A percentile compares a stretch with the other conserved stretches of the same genome.
Conservation (phyloP, 2,329 filamentous ascomycete genomes). For the Juglanconis oblonga region DNA sequence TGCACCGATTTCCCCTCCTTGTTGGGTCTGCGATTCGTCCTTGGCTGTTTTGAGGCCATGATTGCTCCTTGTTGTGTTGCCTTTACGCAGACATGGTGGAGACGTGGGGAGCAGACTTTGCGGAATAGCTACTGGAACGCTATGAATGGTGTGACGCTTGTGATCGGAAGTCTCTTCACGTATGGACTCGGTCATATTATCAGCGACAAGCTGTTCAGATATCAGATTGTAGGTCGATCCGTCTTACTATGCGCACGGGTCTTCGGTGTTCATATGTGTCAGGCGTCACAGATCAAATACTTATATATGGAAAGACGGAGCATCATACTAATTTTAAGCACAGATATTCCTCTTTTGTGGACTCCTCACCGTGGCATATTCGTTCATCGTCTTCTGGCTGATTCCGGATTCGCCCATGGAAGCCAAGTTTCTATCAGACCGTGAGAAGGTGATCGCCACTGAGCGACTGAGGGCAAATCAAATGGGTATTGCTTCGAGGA, state of each 20-base stretch:
- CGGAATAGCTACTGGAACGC: slow-evolving; percentile 50
- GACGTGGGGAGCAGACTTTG: slow-evolving; percentile 48
- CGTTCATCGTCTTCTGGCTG: slow-evolving; percentile 48
- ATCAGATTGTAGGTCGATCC: slow-evolving; percentile 38
- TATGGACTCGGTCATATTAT: slow-evolving; percentile 49
- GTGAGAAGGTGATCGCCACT: slow-evolving; percentile 57
- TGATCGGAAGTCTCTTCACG: slow-evolving; percentile 53
- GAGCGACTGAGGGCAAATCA: slow-evolving; percentile 54
- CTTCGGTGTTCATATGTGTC: not conserved
- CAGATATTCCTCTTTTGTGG: slow-evolving; percentile 47
- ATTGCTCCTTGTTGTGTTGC: slow-evolving; percentile 50
- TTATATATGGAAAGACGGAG: not conserved
- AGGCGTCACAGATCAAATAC: not conserved
- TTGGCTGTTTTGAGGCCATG: slow-evolving; percentile 46
- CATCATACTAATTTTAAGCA: slow-evolving; percentile 23
- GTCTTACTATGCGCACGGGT: slow-evolving; percentile 17
- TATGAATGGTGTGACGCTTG: slow-evolving; percentile 54
- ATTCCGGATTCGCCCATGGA: slow-evolving; percentile 65
- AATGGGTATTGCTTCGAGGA: slow-evolving; percentile 35
- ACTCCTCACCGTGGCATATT: slow-evolving; percentile 48
- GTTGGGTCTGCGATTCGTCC: slow-evolving; percentile 41
- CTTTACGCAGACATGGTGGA: slow-evolving; percentile 55
- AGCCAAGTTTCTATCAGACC: slow-evolving; percentile 52
- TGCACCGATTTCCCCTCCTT: slow-evolving; percentile 46
- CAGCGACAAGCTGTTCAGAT: slow-evolving; percentile 40